Evolutionary conservation across 805 yeast genomes (phyloP).

Genomic region (Lachancea thermotolerans): DNA sequence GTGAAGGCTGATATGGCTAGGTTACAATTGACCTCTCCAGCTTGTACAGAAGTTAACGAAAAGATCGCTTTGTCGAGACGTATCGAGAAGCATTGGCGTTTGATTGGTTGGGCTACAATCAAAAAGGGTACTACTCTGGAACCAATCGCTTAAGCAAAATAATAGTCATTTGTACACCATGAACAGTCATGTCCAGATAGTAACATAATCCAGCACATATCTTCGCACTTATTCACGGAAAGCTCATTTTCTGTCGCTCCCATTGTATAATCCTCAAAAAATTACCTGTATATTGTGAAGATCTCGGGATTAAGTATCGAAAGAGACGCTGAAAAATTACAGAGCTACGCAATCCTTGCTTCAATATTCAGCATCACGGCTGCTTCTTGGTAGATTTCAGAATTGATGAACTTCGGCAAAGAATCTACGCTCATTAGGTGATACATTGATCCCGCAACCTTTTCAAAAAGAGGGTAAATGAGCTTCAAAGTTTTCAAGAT

Average conservation of each 20-base stretch:
- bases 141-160: conserved; percentile 41
- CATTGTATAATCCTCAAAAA: conserved; percentile 1
- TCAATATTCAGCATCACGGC: conserved; percentile 6
- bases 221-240: background rate
- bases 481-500: conserved; percentile 34
- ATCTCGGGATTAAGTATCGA: background rate
- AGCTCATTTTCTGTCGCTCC: too few relatives aligned
- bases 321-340: background rate
- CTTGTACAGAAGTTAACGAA: conserved; percentile 97
- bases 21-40: conserved; percentile 92
- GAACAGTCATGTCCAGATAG: conserved; percentile 6
- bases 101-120: conserved; percentile 99
- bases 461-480: conserved; percentile 40
- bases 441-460: conserved; percentile 44
- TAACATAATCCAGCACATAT: conserved; percentile 5
- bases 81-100: conserved; percentile 99
- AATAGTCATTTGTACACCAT: conserved; percentile 8
- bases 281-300: conserved; percentile 5
- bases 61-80: conserved; percentile 98
- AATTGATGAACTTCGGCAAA: conserved; percentile 55
- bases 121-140: conserved; percentile 88
- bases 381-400: conserved; percentile 35
- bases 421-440: conserved; percentile 67
- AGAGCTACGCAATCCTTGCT: conserved; percentile 1
- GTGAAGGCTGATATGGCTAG: conserved; percentile 99